Evolutionary conservation across 148 eudicot genomes (phyloP).

Genomic region (Camellia japonica): DNA sequence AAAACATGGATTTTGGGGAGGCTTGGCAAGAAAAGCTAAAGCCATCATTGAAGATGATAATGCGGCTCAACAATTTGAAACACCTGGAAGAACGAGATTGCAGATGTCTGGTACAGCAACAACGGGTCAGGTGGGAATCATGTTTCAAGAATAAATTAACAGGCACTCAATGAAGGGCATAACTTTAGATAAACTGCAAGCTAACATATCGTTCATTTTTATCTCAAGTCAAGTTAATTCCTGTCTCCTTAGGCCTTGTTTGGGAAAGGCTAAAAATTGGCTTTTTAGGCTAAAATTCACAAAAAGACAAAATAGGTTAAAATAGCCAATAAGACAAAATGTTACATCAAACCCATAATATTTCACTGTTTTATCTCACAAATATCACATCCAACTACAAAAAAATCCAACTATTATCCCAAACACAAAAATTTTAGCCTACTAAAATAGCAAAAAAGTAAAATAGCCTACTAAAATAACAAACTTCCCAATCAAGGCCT

Average conservation of each 20-base stretch:
- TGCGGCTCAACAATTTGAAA: slow-evolving; percentile 26
- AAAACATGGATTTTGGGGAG: slow-evolving; percentile 66
- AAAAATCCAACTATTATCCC: too few species aligned
- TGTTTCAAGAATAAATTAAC: neutral
- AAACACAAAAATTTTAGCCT: too few species aligned
- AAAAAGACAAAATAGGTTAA: too few species aligned
- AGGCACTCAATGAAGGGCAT: neutral
- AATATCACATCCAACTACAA: too few species aligned
- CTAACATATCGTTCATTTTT: neutral
- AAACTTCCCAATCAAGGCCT: too few species aligned
- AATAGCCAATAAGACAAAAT: too few species aligned
- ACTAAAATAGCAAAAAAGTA: too few species aligned
- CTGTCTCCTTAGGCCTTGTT: neutral
- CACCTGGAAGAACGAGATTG: slow-evolving; percentile 20
- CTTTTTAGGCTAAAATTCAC: too few species aligned
- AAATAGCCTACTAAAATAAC: too few species aligned
- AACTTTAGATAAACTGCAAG: neutral
- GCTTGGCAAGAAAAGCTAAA: slow-evolving; percentile 67
- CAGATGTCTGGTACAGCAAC: slow-evolving; percentile 24
- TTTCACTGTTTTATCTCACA: too few species aligned
- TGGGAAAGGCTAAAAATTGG: too few species aligned
- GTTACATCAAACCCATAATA: too few species aligned
- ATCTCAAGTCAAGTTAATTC: neutral
- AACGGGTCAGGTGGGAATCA: slow-evolving; percentile 45
- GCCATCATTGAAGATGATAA: slow-evolving; percentile 60